Evolutionary conservation across 106 monocot species (phyloP), one percentile per base, ranked within the genome.

Genomic region (Agapanthus africanus): DNA sequence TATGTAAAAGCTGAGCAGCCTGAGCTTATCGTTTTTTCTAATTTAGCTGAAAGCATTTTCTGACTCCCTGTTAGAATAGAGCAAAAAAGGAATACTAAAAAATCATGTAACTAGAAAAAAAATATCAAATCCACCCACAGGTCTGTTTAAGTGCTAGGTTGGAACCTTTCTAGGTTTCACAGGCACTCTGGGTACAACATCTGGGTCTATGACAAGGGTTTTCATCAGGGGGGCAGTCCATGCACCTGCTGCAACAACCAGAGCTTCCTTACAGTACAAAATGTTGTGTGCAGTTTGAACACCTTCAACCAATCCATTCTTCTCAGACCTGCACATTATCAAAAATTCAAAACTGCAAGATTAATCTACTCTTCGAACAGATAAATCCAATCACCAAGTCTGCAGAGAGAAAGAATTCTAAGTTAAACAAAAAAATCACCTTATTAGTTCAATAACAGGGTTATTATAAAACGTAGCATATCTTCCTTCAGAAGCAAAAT

Each of bases 141-240:
- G 22, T 63, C 32, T 33, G 36, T 23, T 41, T 11, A 28, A 67
- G 42, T 67, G 6, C 37, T 63, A 30, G 11, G 30, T 2, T 63
- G 33, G 18, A 37, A 94, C 94, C 94, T 94, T 94, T 76, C 94
- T 72, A 74, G 94, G 94, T 70, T 85, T 88, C 50, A 94, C 85
- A 76, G 88, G 90, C 40, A 94, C 57, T 68, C 74, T 42, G 32
- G 75, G 79, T 16, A 71, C 63, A 71, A 16, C 23, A 67, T 67
- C 67, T n/a, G 63, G 38, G 46, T 82, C 37, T 4, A 18, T 16
- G 25, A 76, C 19, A 42, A 95, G 70, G 60, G 38, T 81, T 54
- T 41, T 61, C 81, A 91, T 73, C 42, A 95, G 70, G 34, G 77
- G 52, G n/a, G 85, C 83, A 33, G 80, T 88, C 90, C 94, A 95